These are phyloP conservation scores for Euphorbia peplus DNA, from an alignment of 345 rosid genomes.

Conservation along the genomic window DNA sequence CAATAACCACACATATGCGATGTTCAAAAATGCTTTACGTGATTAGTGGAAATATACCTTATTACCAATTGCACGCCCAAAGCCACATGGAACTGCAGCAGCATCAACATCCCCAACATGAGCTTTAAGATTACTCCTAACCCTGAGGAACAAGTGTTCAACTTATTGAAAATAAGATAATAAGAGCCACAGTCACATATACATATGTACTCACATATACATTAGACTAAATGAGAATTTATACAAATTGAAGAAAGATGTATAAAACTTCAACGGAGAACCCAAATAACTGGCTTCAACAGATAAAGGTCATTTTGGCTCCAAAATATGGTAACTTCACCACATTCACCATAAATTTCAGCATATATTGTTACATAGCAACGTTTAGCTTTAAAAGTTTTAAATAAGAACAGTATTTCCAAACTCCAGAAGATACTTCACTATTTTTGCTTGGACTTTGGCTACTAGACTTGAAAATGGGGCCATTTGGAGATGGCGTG, in stretches of 20 bases:
- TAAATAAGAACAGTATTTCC: neutral
- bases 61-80: slow-evolving; percentile 97
- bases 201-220: neutral
- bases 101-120: slow-evolving; percentile 94
- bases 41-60: slow-evolving; percentile 44
- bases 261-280: neutral
- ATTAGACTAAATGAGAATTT: neutral
- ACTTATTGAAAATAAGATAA: slow-evolving; percentile 8
- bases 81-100: slow-evolving; percentile 97
- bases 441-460: neutral
- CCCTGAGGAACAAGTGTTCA: slow-evolving; percentile 46
- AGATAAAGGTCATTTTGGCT: neutral
- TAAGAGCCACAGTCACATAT: neutral
- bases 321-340: neutral
- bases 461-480: too few species aligned
- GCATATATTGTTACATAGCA: neutral
- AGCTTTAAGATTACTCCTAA: slow-evolving; percentile 69
- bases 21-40: neutral
- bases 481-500: too few species aligned
- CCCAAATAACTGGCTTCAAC: neutral
- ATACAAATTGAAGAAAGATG: neutral
- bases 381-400: neutral
- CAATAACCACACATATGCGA: too few species aligned
- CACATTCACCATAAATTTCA: neutral
- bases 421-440: neutral